Evolutionary conservation across 768 basidiomycete species (phyloP), one percentile per base, ranked within the genome.

Genomic region (Boletus vermiculosoides): DNA sequence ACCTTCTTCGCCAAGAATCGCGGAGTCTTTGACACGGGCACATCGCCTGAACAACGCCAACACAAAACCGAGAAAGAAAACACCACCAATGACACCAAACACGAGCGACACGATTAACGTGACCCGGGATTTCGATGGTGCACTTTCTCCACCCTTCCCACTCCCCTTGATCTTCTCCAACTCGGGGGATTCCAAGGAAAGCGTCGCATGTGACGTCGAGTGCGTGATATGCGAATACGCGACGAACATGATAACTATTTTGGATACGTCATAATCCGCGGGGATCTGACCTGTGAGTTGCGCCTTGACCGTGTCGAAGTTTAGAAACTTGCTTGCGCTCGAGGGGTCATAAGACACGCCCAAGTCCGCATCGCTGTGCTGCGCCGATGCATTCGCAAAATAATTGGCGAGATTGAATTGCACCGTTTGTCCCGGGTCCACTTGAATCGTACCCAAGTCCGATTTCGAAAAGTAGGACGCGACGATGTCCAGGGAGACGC

Each of bases 391-490:
- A 63, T 84, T 82, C 23, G 83, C 82, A 63, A 88, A 81, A 71
- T 80, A 86, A 33, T 74, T 73, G 2, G 68, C 63, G 37, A 94
- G 74, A 61, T 78, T 70, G 63, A 90, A 86, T 8, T 75, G 63
- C 44, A 92, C 72, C 4, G 68, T 42, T 48, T 79, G 70, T 10
- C 83, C 83, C 15, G 81, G 82, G 25, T 77, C 74, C 39, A 78
- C 80, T 47, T 81, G 73, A 48, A 88, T 73, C 22, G 84, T 77
- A 18, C 88, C 83, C 44, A 92, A 72, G 33, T 75, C 72, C 22
- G 83, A 74, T 22, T 75, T 59, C 12, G 80, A 74, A 74, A 97
- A 96, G 69, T 83, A 90, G 4, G 92, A 88, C 4, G 87, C 80
- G 10, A 87, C 83, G 22, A 91, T 69, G 28, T 81, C 81, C 59